Percentiles rank a stretch among this genome's conserved stretches.
Conservation (phyloP, 129 eudicot species). For the Silybum marianum region DNA sequence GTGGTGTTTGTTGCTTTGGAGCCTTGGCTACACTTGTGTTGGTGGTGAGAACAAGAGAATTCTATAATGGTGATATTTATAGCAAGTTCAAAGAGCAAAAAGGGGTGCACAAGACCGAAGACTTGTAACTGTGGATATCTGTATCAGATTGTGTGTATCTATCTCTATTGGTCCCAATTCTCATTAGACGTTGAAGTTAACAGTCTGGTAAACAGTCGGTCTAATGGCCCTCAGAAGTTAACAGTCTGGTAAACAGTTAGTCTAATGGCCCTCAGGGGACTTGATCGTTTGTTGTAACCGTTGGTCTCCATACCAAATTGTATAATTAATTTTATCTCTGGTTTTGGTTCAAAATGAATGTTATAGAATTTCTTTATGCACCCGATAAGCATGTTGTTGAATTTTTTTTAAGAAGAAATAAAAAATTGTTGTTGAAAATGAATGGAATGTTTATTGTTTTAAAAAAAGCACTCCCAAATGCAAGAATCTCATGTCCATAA, state of each 20-base stretch:
- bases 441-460: not conserved
- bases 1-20: conserved; percentile 58
- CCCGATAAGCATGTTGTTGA: not conserved
- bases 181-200: too few species aligned
- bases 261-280: too few species aligned
- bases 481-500: too few species aligned
- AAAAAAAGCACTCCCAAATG: too few species aligned
- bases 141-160: too few species aligned
- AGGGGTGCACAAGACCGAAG: conserved; percentile 15
- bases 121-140: not conserved
- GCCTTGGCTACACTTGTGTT: conserved; percentile 61
- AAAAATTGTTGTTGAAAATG: not conserved
- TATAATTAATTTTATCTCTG: not conserved
- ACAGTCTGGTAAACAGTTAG: not conserved
- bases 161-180: too few species aligned
- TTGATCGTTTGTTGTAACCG: not conserved
- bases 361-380: not conserved
- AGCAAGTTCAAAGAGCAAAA: conserved; percentile 61
- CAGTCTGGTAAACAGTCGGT: not conserved
- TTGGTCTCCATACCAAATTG: not conserved
- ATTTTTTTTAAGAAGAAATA: not conserved
- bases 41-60: conserved; percentile 71
- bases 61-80: conserved; percentile 70
- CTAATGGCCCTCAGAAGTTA: too few species aligned
- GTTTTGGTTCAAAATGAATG: not conserved